phyloP scores from a whole-genome alignment of 1,139 yeast genomes.

The Yamadazyma spencermartinsiae region DNA sequence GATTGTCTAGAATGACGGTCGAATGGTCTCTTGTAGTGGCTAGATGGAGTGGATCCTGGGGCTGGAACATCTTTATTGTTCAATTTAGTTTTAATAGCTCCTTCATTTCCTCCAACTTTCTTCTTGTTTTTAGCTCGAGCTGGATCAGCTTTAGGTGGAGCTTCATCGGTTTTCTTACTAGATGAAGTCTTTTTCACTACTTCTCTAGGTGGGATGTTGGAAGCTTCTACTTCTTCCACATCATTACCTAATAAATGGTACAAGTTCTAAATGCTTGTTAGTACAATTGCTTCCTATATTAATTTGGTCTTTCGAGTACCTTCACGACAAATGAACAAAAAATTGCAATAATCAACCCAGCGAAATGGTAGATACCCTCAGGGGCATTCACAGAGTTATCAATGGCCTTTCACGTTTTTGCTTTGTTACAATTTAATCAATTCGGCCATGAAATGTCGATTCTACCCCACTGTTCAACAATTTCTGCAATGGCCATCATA shows the following conservation, averaged over 20 bases:
- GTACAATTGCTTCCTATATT: constrained; percentile 18
- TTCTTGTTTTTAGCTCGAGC: constrained; percentile 77
- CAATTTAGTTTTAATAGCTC: constrained; percentile 74
- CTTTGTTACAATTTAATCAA: not conserved
- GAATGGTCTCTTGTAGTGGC: constrained; percentile 62
- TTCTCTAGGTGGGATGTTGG: constrained; percentile 64
- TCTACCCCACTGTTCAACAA: not conserved
- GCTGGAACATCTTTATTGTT: constrained; percentile 72
- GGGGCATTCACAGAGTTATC: too few species aligned
- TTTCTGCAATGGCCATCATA: too few species aligned
- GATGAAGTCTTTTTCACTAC: constrained; percentile 81
- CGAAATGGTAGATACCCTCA: too few species aligned
- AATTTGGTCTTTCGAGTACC: too few species aligned
- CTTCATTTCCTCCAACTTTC: constrained; percentile 82
- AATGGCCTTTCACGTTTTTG: too few species aligned
- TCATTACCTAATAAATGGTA: constrained; percentile 67
- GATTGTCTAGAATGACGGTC: constrained; percentile 88
- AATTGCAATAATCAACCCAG: too few species aligned
- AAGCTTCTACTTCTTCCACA: constrained; percentile 71
- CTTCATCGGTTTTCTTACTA: constrained; percentile 83
- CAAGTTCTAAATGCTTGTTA: constrained; percentile 42
- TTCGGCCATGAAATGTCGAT: not conserved
- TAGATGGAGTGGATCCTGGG: constrained; percentile 52
- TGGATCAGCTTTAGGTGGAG: constrained; percentile 83
- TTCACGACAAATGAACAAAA: too few species aligned